These are phyloP conservation scores for Heliamphora ciliata DNA, from an alignment of 179 eudicot genomes.

Conservation along the genomic window DNA sequence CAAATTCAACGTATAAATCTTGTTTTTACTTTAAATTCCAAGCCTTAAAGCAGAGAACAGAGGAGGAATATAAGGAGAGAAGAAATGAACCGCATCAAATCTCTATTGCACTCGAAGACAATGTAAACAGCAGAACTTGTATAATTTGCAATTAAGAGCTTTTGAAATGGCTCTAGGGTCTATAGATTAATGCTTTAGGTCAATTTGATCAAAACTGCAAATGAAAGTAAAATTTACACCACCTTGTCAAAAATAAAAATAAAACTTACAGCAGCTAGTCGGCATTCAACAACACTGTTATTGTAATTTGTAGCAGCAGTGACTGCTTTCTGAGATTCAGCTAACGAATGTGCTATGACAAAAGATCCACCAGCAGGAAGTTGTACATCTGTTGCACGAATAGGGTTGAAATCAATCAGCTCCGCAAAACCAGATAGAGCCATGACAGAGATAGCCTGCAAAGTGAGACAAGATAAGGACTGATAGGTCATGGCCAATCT, in stretches of 20 bases:
- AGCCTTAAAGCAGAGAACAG: neutral
- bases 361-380: conserved; percentile 92
- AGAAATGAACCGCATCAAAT: no score
- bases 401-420: conserved; percentile 92
- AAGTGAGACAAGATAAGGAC: neutral
- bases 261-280: conserved; percentile 79
- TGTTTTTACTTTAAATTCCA: neutral
- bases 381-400: conserved; percentile 93
- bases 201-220: neutral
- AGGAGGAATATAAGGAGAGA: no score
- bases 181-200: neutral
- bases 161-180: neutral
- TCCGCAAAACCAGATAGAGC: conserved; percentile 86
- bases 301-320: conserved; percentile 98
- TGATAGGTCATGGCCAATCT: neutral
- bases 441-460: conserved; percentile 93
- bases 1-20: neutral
- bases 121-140: no score
- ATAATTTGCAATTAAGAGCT: no score
- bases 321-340: conserved; percentile 93
- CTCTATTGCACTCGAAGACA: no score
- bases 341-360: conserved; percentile 91
- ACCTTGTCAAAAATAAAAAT: neutral
- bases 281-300: conserved; percentile 95
- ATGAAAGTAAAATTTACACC: neutral